Evolutionary conservation across 257 asterid species (phyloP).

Genomic region (Leptodermis oblonga): DNA sequence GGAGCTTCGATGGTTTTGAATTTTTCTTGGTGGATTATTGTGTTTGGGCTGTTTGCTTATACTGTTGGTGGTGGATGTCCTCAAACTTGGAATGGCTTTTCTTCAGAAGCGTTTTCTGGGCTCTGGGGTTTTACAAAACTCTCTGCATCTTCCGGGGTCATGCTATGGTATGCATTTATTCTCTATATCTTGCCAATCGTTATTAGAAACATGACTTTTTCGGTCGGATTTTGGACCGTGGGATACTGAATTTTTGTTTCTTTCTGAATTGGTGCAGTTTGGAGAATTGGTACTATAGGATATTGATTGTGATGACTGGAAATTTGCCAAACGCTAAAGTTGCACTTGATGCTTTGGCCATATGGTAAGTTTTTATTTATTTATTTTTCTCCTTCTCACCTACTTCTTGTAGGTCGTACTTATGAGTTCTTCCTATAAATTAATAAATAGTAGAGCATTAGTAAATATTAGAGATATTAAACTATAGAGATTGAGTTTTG

Average conservation of each 20-base stretch:
- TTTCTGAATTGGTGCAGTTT: conserved; percentile 30
- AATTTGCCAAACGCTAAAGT: conserved; percentile 61
- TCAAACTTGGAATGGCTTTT: conserved; percentile 68
- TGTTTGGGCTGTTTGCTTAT: conserved; percentile 40
- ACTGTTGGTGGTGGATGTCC: conserved; percentile 74
- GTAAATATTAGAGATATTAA: too few species aligned
- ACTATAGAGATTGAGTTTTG: too few species aligned
- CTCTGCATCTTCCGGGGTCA: conserved; percentile 85
- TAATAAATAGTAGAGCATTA: too few species aligned
- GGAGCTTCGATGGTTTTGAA: conserved; percentile 53
- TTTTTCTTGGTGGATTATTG: conserved; percentile 62
- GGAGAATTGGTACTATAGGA: conserved; percentile 81
- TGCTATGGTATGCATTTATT: conserved; percentile 87
- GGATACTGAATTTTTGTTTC: neutral
- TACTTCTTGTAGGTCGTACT: too few species aligned
- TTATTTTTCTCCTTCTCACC: too few species aligned
- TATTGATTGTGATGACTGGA: conserved; percentile 76
- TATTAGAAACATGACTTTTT: too few species aligned
- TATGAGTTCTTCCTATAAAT: too few species aligned
- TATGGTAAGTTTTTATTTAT: conserved; percentile 54
- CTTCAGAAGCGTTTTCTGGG: conserved; percentile 68
- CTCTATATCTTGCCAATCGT: too few species aligned
- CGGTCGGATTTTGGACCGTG: too few species aligned
- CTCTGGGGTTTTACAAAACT: conserved; percentile 79
- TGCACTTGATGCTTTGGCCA: conserved; percentile 76